These are phyloP conservation scores for Neofusicoccum umdonicola DNA, from an alignment of 2,329 filamentous ascomycete genomes.

Conservation along the genomic window DNA sequence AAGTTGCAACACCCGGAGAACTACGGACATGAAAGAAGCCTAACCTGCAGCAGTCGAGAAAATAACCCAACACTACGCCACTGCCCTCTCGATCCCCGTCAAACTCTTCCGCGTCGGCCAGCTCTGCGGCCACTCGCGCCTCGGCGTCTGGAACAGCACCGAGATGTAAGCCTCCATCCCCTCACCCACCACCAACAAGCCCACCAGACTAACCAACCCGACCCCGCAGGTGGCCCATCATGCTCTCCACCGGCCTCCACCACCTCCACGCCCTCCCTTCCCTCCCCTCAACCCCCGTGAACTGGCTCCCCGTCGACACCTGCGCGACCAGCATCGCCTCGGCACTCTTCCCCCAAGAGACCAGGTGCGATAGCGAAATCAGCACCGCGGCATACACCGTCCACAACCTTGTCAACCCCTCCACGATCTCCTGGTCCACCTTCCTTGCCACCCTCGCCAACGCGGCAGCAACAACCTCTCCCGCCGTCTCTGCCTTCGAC, in stretches of 20 bases:
- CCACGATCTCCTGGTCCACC: not conserved
- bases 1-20: not conserved
- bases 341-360: not conserved
- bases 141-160: constrained; percentile 17
- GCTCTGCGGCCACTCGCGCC: constrained; percentile 18
- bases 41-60: constrained; percentile 1
- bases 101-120: constrained; percentile 19
- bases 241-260: constrained; percentile 18
- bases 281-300: constrained; percentile 2
- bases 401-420: constrained; percentile 19
- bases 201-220: not conserved
- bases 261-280: constrained; percentile 17
- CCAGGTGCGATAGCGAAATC: too few relatives aligned
- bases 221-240: constrained; percentile 17
- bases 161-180: constrained; percentile 7
- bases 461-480: not conserved
- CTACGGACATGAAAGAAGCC: too few relatives aligned
- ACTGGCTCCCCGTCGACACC: constrained; percentile 19
- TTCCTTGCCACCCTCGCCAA: constrained; percentile 14
- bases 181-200: too few relatives aligned
- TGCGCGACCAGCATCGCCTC: constrained; percentile 12
- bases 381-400: not conserved
- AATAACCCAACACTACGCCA: constrained; percentile 11
- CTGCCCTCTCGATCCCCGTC: not conserved
- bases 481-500: not conserved